Evolutionary conservation across 2,329 filamentous ascomycete genomes (phyloP).

Genomic region (Rutstroemia sp.): DNA sequence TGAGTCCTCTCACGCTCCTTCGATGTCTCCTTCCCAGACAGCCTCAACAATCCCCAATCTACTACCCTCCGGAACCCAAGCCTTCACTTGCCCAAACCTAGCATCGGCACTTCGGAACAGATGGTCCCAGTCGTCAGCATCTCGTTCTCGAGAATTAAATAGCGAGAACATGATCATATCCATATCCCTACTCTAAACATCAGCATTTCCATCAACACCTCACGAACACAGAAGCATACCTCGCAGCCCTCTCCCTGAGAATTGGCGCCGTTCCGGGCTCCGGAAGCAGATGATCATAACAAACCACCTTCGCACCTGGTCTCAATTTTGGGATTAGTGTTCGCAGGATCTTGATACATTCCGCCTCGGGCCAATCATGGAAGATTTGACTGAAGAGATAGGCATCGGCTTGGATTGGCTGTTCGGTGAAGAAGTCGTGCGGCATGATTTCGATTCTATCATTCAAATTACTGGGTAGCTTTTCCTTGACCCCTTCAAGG

Average conservation of each 20-base stretch:
- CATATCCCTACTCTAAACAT: neutral
- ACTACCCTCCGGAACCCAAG: neutral
- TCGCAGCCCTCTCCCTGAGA: neutral
- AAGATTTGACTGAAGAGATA: neutral
- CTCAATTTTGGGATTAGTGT: neutral
- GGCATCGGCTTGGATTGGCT: neutral
- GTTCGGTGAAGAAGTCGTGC: neutral
- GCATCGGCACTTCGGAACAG: neutral
- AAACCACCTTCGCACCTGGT: neutral
- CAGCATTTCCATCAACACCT: neutral
- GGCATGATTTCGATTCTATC: neutral
- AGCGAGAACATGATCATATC: neutral
- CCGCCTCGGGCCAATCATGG: neutral
- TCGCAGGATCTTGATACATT: neutral
- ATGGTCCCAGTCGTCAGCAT: neutral
- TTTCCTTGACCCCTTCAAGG: constrained; percentile 20
- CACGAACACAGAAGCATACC: neutral
- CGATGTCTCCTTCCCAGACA: neutral
- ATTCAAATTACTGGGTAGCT: constrained; percentile 30
- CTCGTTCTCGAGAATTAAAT: neutral
- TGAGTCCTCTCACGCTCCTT: too few relatives aligned
- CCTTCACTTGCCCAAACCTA: neutral
- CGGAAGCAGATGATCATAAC: neutral
- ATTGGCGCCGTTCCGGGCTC: neutral
- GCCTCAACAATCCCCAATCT: neutral